These are phyloP conservation scores for Globisporangium emineosum DNA, from an alignment of 352 stramenopile genomes.

Conservation along the genomic window DNA sequence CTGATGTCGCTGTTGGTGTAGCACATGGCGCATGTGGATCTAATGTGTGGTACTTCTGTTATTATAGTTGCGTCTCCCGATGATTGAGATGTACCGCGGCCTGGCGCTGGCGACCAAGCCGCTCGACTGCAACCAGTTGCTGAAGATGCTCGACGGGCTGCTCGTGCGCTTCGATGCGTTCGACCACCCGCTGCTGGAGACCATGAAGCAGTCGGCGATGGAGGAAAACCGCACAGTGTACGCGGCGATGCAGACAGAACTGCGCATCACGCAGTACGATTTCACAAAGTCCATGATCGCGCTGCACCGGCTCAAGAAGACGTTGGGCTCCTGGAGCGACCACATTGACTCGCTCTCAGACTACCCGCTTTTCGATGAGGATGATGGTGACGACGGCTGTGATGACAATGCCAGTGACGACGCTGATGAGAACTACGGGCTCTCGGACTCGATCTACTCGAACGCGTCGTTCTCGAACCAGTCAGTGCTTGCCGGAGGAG, in stretches of 20 bases:
- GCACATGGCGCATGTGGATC: background rate
- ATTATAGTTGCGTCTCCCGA: conserved; percentile 56
- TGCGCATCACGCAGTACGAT: conserved; percentile 68
- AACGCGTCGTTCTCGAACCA: conserved; percentile 41
- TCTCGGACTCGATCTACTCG: conserved; percentile 71
- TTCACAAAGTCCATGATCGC: conserved; percentile 75
- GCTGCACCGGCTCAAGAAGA: conserved; percentile 65
- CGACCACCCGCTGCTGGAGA: conserved; percentile 66
- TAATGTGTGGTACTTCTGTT: background rate
- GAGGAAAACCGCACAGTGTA: conserved; percentile 69
- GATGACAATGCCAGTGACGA: conserved; percentile 21
- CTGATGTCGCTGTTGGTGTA: background rate
- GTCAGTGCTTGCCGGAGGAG: conserved; percentile 19
- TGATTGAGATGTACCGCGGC: conserved; percentile 69
- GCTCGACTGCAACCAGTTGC: conserved; percentile 55
- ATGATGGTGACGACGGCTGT: conserved; percentile 10
- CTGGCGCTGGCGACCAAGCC: conserved; percentile 46
- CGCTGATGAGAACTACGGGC: conserved; percentile 30
- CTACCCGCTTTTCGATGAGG: conserved; percentile 66
- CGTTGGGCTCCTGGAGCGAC: conserved; percentile 67
- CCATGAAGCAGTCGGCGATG: conserved; percentile 65
- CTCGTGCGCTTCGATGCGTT: conserved; percentile 56
- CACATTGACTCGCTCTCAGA: conserved; percentile 79
- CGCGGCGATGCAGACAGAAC: conserved; percentile 63
- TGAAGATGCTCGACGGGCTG: conserved; percentile 43